Evolutionary conservation across 2,329 filamentous ascomycete species (phyloP), one percentile per base, ranked within the genome.

Genomic region (Verticillium klebahnii): DNA sequence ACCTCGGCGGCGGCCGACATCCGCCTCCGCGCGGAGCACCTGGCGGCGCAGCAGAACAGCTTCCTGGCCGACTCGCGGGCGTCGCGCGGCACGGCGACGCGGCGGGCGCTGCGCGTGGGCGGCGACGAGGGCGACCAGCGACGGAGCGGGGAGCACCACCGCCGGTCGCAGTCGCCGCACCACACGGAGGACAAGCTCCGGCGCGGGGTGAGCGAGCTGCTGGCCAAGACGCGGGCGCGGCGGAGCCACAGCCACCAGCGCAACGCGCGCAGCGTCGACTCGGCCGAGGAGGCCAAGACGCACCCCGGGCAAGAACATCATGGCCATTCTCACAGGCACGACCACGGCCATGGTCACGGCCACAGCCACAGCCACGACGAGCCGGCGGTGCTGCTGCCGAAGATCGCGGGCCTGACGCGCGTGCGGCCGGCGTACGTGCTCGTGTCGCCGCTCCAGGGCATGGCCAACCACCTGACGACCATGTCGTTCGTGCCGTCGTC

Each of bases 1-100:
- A 85, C 82, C 45, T 87, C 87, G 0, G 75, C 86, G 5, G 82
- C 87, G 0, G 82, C 87, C 15, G 89, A 92, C 68, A 90, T 96
- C 57, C 80, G 89, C 2, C 77, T 89, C 0, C 85, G 88, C 56
- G 92, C 93, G 0, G 79, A 85, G 55, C 85, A 87, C 62, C 78
- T 96, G 6, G 89, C 90, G 1, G 79, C 81, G 31, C 83, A 88
- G 66, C 87, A 88, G 66, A 86, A 82, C 59, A 72, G 76, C 1
- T 77, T 82, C 17, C 75, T 80, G 56, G 73, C 68, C 0, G 74
- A 73, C 39, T 70, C 71, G 19, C 74, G 74, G 5, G 70, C 72
- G 5, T 72, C 72, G 2, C 74, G 70, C 58, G 56, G 67, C 29
- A 70, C 72, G 11, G 67, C 67, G n/a, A 67, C 65, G 40, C 60